Base-by-base conservation (phyloP, 805 yeast species). In the Metschnikowia drakensbergensis region DNA sequence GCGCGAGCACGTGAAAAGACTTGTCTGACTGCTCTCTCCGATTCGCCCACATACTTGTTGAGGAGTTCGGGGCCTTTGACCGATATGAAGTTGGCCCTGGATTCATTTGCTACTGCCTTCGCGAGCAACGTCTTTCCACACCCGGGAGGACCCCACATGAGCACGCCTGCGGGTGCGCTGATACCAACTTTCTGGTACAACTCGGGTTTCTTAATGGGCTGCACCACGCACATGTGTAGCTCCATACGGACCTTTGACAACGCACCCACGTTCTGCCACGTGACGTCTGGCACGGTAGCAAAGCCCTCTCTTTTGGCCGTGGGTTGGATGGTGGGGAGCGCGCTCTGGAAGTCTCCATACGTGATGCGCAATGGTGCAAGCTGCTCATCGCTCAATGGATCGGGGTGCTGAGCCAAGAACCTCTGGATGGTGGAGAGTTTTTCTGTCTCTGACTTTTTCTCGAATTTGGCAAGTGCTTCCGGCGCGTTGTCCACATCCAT, bases 111-210 rank as follows among this genome's bases (percentile, higher is more conserved):
- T 3, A 94, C 98, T 2, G 99, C 99, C 61, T 94, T 94, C 0
- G 98, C 98, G 28, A 94, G 73, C 43, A 94, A 74, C 0, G 99
- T 94, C 64, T 94, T 94, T 77, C 99, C 99, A 71, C 98, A 94
- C 33, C 99, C 99, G 3, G 99, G 99, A 1, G 99, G 99, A 0
- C 99, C 99, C 99, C 99, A 94, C 75, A 94, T 79, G 26, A 94
- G 70, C 1, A 94, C 99, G 49, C 99, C 99, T 0, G 96, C 90
- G 2, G 98, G 98, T 0, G 97, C 97, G 47, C 89, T 82, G 37
- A 94, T 91, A 66, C 99, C 99, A 8, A 91, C 97, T 50, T 83
- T 82, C 54, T 82, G 83, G 62, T 87, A 94, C 22, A 92, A 69
- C 53, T 92, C 97, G 1, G 99, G 99, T 54, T 88, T 80, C 60